A percentile compares a stretch with the other conserved stretches of the same genome.
Conservation (phyloP, 306 rosid genomes). For the Trichosanthes truncata region DNA sequence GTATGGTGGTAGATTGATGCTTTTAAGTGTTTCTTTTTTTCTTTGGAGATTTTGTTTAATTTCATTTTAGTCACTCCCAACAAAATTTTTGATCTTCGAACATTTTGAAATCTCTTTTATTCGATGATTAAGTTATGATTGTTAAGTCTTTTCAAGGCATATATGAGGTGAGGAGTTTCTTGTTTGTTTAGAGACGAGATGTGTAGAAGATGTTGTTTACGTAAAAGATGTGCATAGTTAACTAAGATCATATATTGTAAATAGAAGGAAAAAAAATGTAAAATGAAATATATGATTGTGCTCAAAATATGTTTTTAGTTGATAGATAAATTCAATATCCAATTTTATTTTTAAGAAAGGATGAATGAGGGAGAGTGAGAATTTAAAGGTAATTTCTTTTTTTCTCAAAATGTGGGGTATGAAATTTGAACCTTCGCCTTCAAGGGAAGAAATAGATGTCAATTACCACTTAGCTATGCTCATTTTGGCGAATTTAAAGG, state of each 20-base stretch:
- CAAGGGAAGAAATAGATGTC: too few relatives aligned
- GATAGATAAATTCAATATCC: background rate
- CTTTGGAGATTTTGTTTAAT: background rate
- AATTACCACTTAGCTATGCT: too few relatives aligned
- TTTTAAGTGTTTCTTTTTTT: background rate
- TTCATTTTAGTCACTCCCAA: background rate
- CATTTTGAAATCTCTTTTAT: background rate
- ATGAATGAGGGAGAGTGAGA: background rate
- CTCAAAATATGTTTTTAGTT: background rate
- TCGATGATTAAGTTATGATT: background rate
- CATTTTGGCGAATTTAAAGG: background rate
- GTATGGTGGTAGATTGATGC: background rate
- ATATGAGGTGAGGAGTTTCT: background rate
- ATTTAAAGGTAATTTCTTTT: background rate
- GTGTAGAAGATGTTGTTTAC: background rate
- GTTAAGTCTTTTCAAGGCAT: background rate
- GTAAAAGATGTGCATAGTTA: background rate
- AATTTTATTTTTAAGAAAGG: background rate
- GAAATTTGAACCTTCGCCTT: too few relatives aligned
- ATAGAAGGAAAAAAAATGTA: background rate
- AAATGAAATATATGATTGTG: background rate
- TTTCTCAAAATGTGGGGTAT: too few relatives aligned
- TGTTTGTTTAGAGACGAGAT: background rate
- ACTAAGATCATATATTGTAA: background rate
- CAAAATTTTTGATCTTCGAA: background rate